These are phyloP conservation scores for barrel medic (Medicago truncatula) DNA, from an alignment of 306 rosid species.

Conservation along the genomic window DNA sequence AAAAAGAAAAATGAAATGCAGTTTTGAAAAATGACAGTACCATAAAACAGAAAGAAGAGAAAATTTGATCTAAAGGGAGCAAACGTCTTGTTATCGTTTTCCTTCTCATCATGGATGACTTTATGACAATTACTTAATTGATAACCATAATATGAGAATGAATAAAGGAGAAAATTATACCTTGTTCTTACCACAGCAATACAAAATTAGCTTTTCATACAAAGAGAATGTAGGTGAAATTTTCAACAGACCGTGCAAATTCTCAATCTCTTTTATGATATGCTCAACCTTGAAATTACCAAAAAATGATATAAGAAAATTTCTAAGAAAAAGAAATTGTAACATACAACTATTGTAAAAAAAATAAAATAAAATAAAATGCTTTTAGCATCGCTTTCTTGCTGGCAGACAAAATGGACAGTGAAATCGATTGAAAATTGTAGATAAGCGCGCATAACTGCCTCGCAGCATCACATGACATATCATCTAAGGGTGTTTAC, in stretches of 20 bases:
- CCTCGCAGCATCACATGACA: too few species aligned
- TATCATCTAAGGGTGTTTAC: too few species aligned
- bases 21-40: background rate
- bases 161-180: conserved; percentile 50
- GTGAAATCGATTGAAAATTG: too few species aligned
- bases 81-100: background rate
- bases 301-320: background rate
- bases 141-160: conserved; percentile 10
- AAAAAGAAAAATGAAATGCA: conserved; percentile 17
- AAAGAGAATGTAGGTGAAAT: conserved; percentile 67
- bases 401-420: too few species aligned
- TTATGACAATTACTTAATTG: too few species aligned
- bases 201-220: conserved; percentile 64
- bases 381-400: too few species aligned
- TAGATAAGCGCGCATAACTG: too few species aligned
- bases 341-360: too few species aligned
- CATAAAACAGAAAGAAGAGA: too few species aligned
- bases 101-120: background rate
- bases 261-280: conserved; percentile 54
- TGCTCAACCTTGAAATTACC: conserved; percentile 74
- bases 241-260: conserved; percentile 52
- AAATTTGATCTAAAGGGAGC: background rate
- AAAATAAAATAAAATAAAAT: too few species aligned
- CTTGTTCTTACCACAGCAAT: conserved; percentile 59
- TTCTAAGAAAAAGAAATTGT: too few species aligned